Evolutionary conservation across 2,329 filamentous ascomycete species (phyloP).

Genomic region (Colletotrichum karsti): DNA sequence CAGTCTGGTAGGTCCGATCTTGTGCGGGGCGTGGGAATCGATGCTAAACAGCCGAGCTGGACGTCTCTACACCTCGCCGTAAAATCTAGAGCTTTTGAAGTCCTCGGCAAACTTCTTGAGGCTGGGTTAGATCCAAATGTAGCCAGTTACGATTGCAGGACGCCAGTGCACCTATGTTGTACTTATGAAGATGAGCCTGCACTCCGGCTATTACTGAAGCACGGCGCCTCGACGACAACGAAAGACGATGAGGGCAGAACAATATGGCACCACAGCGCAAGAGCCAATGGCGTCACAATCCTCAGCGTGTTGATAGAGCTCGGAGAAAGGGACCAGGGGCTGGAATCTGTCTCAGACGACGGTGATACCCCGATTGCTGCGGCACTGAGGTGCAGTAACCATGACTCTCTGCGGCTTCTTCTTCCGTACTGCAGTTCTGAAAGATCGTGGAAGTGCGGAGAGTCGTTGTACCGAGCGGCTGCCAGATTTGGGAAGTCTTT

Average conservation of each 20-base stretch:
- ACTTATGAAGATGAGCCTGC: background rate
- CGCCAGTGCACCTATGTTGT: background rate
- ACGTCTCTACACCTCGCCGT: background rate
- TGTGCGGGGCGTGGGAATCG: background rate
- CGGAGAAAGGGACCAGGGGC: background rate
- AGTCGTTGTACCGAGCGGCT: background rate
- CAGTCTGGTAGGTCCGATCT: background rate
- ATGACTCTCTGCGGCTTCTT: background rate
- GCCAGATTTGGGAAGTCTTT: background rate
- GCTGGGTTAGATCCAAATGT: background rate
- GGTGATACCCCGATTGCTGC: background rate
- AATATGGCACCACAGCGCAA: background rate
- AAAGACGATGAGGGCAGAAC: rapidly evolving
- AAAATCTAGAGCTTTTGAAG: background rate
- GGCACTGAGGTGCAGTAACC: background rate
- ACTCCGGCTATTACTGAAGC: background rate
- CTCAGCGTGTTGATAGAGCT: background rate
- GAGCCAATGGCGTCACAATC: rapidly evolving
- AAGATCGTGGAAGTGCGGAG: background rate
- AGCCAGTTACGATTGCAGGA: rapidly evolving
- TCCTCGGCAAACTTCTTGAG: background rate
- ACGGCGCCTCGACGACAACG: background rate
- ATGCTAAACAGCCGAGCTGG: background rate
- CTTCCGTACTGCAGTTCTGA: background rate
- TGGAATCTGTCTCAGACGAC: background rate